Base-by-base conservation (phyloP, 2,329 filamentous ascomycete genomes). In the Hypoxylon sp. region DNA sequence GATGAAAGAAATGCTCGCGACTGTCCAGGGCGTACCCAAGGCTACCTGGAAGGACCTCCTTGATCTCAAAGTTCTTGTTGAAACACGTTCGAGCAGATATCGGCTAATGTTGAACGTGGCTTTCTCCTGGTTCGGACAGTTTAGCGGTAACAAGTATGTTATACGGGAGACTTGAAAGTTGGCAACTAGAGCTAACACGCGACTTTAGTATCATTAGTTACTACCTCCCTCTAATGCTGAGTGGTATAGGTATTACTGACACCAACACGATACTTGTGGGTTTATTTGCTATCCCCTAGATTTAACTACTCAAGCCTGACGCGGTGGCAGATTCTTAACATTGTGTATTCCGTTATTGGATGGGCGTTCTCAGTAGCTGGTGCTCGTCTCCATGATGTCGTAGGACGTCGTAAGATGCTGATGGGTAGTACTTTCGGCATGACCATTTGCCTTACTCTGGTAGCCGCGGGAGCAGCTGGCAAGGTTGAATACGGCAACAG, bases 41-140 rank as follows among this genome's bases (percentile, higher is more conserved):
- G 74, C 71, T 56, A 78, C 76, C 1, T 77, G 75, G 71, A 76
- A 73, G 30, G 75, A 79, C 64, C 60, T 78, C 39, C 70, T 80
- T 61, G 74, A 79, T 61, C 62, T 79, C 0, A 70, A 73, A 1
- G 75, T 77, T 0, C 71, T 79, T 7, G 68, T 78, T 20, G 74
- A 77, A 51, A 73, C 72, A 1, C 75, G 74, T 4, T 74, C 78
- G 15, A 76, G 76, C 15, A 71, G 74, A 22, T 78, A 77, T 68
- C 74, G 76, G 24, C 65, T 78, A 24, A 75, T 80, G 58, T 75
- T 80, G 15, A 79, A 79, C 6, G 59, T 81, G 5, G 75, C 74
- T 1, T 80, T 79, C 56, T 75, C 77, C 5, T 80, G 78, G 74
- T 79, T 80, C 64, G 76, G 77, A 1, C 78, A 80, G 57, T 77